Base-by-base conservation (phyloP, 2,329 filamentous ascomycete genomes). In the Didymella segeticola region DNA sequence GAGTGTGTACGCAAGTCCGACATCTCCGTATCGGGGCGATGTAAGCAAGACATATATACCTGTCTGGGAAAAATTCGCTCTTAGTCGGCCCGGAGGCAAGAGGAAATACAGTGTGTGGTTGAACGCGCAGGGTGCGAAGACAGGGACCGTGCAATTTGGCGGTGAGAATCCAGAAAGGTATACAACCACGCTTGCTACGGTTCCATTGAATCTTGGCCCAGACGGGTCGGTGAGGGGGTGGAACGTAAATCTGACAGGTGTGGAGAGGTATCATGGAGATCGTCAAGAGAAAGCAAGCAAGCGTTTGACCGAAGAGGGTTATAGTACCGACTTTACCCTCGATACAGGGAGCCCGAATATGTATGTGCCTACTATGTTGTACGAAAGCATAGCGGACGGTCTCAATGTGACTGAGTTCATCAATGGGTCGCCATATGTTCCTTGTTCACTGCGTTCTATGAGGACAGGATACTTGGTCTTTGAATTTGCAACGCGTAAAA, bases 321-420 rank as follows among this genome's bases (percentile, higher is more conserved):
- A 47, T 5, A 56, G 20, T 5, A 26, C 55, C 2, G 37, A 33
- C 37, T 17, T 34, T 15, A 48, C 46, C 7, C 29, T 61, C 36
- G 61, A 63, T 36, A 55, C 56, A 3, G 61, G 51, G 8, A 48
- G 51, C 20, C 61, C 58, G 4, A 60, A 61, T 29, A 59, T 63
- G 53, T 63, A 63, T 31, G 34, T 63, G 3, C 61, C 58, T 3
- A 48, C 49, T 9, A 7, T 29, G 10, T 33, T 63, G 2, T 61
- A 59, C 41, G 30, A 49, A 9, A 30, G 42, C 11, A 49, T 60
- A 15, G 46, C 53, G 15, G 37, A 53, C 5, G 48, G 36, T 1
- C 33, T 63, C 8, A 47, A 56, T 27, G 47, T 52, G 3, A 55
- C 51, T 1, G 26, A 52, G 23, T 17, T 49, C 10, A 43, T 41